Conservation (phyloP, 139 green algal genomes). For the Tetradesmus lagerheimii region DNA sequence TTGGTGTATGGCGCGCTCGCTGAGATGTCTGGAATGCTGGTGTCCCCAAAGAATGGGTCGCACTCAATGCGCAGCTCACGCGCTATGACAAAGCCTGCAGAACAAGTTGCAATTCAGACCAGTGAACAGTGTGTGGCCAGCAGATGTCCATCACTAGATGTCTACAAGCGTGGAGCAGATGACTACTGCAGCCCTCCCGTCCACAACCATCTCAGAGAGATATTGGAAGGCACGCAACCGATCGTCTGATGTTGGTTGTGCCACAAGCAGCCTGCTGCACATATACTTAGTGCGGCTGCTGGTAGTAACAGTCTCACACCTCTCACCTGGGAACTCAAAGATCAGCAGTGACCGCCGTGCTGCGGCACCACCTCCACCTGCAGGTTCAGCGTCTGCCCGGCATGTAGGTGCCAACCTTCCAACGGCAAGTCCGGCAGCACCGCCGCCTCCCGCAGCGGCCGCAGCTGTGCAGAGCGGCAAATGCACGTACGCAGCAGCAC, state of each 20-base stretch:
- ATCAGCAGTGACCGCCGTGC: not conserved
- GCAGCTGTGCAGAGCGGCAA: not conserved
- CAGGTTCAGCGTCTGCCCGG: slow-evolving; percentile 28
- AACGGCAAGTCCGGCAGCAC: not conserved
- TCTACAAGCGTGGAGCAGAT: too few species aligned
- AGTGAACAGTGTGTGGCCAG: not conserved
- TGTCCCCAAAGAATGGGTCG: not conserved
- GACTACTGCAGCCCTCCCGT: too few species aligned
- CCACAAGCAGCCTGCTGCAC: too few species aligned
- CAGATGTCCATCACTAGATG: not conserved
- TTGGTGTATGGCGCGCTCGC: slow-evolving; percentile 1
- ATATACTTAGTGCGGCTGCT: too few species aligned
- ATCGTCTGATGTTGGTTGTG: too few species aligned
- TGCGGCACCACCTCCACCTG: slow-evolving; percentile 24
- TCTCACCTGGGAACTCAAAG: slow-evolving; percentile 28
- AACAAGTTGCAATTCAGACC: too few species aligned
- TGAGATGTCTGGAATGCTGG: slow-evolving; percentile 35
- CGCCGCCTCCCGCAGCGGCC: not conserved
- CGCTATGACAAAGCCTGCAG: slow-evolving; percentile 18
- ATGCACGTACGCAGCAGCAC: not conserved
- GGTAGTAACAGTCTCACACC: too few species aligned
- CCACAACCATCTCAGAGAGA: too few species aligned
- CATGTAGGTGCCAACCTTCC: not conserved
- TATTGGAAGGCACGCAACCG: too few species aligned
- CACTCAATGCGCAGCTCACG: slow-evolving; percentile 16